These are phyloP conservation scores for Kluyveromyces starmeri DNA, from an alignment of 805 yeast species.

Conservation along the genomic window DNA sequence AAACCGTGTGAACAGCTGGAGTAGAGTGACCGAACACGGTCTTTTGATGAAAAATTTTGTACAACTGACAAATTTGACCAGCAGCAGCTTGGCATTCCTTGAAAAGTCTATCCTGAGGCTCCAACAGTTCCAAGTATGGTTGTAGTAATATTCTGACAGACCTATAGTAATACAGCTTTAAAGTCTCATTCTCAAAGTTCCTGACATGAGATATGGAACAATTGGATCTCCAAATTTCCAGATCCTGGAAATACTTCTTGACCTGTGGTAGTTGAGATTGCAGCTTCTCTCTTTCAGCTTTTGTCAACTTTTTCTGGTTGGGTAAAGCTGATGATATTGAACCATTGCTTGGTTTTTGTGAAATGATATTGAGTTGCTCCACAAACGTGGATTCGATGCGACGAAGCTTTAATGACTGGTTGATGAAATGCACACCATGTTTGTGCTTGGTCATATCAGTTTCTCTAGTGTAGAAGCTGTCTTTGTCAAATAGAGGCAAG, in stretches of 20 bases:
- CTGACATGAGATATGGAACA: conserved; percentile 33
- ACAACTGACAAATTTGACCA: conserved; percentile 57
- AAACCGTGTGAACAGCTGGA: conserved; percentile 56
- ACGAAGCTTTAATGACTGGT: conserved; percentile 47
- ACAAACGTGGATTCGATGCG: conserved; percentile 53
- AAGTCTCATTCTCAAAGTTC: conserved; percentile 50
- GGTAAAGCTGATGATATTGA: not conserved
- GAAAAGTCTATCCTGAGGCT: conserved; percentile 52
- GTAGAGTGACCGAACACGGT: conserved; percentile 57
- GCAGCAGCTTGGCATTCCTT: conserved; percentile 66
- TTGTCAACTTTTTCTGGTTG: conserved; percentile 6
- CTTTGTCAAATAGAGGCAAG: conserved; percentile 42
- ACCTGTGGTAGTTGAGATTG: conserved; percentile 41
- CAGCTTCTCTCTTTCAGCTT: conserved; percentile 12
- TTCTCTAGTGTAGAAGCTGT: conserved; percentile 24
- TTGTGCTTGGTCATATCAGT: conserved; percentile 24
- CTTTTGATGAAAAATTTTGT: conserved; percentile 54
- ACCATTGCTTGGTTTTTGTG: conserved; percentile 9
- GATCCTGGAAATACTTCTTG: conserved; percentile 41
- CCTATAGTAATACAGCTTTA: conserved; percentile 49
- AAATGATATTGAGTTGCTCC: conserved; percentile 39
- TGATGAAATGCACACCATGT: conserved; percentile 39
- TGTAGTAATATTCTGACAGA: conserved; percentile 53
- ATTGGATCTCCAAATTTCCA: conserved; percentile 49
- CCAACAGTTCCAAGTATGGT: conserved; percentile 53